phyloP scores from a whole-genome alignment of 2,329 filamentous ascomycete species.

The Coleophoma crateriformis region DNA sequence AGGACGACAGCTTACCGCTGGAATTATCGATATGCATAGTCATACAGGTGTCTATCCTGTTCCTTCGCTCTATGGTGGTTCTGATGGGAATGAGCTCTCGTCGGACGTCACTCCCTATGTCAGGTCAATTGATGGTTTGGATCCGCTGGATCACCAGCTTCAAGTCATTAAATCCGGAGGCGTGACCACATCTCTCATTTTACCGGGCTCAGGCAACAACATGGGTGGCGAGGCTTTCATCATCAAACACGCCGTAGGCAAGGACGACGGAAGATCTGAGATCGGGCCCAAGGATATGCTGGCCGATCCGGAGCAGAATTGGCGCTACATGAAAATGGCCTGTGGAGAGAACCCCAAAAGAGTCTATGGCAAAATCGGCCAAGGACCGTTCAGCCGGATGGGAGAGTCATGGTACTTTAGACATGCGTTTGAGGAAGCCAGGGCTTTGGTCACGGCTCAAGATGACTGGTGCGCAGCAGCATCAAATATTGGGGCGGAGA shows the following conservation, averaged over 20 bases:
- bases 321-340: constrained; percentile 74
- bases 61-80: constrained; percentile 46
- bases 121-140: constrained; percentile 59
- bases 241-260: constrained; percentile 62
- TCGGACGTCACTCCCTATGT: constrained; percentile 63
- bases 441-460: constrained; percentile 49
- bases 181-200: constrained; percentile 62
- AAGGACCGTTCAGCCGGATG: constrained; percentile 52
- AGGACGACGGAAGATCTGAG: constrained; percentile 52
- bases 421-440: constrained; percentile 60
- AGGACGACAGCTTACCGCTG: constrained; percentile 57
- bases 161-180: constrained; percentile 67
- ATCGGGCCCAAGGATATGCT: constrained; percentile 59
- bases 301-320: constrained; percentile 58
- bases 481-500: constrained; percentile 40
- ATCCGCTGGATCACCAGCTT: constrained; percentile 59
- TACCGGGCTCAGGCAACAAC: constrained; percentile 68
- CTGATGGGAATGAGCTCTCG: constrained; percentile 60
- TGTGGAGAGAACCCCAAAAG: constrained; percentile 67
- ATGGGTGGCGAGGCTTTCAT: constrained; percentile 67
- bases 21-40: constrained; percentile 68
- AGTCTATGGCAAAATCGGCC: constrained; percentile 48
- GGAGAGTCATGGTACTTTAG: constrained; percentile 67
- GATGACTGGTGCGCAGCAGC: constrained; percentile 64
- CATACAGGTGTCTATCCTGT: constrained; percentile 57